Percentiles rank a stretch among this genome's conserved stretches.
Evolutionary conservation across 192 early-diverging fungal genomes (phyloP).

Genomic region (Paraglomus brasilianum): DNA sequence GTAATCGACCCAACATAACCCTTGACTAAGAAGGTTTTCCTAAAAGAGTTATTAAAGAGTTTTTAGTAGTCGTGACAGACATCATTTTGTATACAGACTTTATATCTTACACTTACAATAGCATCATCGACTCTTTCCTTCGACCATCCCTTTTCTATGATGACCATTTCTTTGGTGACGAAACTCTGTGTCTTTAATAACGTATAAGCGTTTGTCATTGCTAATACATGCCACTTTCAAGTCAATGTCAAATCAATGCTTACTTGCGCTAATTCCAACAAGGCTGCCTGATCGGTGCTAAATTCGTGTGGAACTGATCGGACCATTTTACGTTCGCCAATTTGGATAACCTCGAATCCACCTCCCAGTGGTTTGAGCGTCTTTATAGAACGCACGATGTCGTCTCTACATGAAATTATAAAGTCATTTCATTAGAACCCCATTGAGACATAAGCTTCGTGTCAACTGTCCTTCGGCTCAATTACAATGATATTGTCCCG

Average conservation of each 20-base stretch:
- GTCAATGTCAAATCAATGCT: conserved; percentile 27
- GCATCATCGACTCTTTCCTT: conserved; percentile 50
- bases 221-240: neutral
- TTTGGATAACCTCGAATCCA: conserved; percentile 81
- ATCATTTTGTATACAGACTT: neutral
- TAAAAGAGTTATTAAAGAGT: conserved; percentile 24
- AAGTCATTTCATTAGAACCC: neutral
- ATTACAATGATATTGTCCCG: conserved; percentile 6
- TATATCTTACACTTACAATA: conserved; percentile 45
- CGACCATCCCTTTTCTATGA: conserved; percentile 55
- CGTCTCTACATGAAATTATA: conserved; percentile 61
- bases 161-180: conserved; percentile 43
- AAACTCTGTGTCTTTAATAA: conserved; percentile 36
- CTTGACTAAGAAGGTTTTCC: conserved; percentile 70
- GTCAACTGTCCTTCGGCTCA: too few relatives aligned
- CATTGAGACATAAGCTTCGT: too few relatives aligned
- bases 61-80: neutral
- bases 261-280: conserved; percentile 75
- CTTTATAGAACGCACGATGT: conserved; percentile 83
- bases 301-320: conserved; percentile 88
- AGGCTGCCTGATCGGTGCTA: conserved; percentile 73
- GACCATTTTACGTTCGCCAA: conserved; percentile 82
- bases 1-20: conserved; percentile 74
- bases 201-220: neutral
- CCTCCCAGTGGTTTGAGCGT: conserved; percentile 81